Conservation (phyloP, 208 protist genomes). For the Crithidia thermophila region DNA sequence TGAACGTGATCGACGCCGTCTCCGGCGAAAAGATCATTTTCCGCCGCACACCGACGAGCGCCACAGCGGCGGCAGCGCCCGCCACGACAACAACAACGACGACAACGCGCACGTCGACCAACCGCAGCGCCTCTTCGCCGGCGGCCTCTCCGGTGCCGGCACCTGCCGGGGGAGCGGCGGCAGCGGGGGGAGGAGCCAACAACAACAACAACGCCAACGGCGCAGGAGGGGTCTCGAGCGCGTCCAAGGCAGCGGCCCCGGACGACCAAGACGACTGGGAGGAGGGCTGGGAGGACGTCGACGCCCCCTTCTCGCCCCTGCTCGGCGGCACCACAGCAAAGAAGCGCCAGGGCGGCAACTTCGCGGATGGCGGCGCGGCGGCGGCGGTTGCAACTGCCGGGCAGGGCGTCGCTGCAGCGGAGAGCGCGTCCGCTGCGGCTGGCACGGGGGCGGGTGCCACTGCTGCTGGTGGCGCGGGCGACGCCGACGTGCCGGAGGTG, state of each 20-base stretch:
- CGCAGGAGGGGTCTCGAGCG: not conserved
- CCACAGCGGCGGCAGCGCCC: not conserved
- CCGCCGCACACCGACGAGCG: constrained; percentile 20
- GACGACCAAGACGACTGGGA: constrained; percentile 17
- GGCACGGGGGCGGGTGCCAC: not conserved
- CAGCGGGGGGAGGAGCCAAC: not conserved
- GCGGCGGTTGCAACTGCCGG: too few relatives aligned
- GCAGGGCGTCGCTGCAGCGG: too few relatives aligned
- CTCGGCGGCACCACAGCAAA: too few relatives aligned
- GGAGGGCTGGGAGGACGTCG: constrained; percentile 24
- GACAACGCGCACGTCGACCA: constrained; percentile 5
- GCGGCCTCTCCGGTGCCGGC: not conserved
- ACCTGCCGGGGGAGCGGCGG: constrained; percentile 3
- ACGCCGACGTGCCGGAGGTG: constrained; percentile 25
- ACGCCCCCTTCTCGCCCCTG: constrained; percentile 14
- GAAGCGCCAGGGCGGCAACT: too few relatives aligned
- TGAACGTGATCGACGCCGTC: constrained; percentile 59
- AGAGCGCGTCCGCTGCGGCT: not conserved
- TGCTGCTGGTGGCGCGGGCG: too few relatives aligned
- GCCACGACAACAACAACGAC: not conserved
- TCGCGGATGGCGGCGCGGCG: too few relatives aligned
- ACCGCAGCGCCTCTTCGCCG: not conserved
- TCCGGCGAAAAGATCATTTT: constrained; percentile 67
- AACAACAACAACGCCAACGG: not conserved
- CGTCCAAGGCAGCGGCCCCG: not conserved